Conservation (phyloP, 345 rosid genomes). For the Bruguiera gymnorhiza region DNA sequence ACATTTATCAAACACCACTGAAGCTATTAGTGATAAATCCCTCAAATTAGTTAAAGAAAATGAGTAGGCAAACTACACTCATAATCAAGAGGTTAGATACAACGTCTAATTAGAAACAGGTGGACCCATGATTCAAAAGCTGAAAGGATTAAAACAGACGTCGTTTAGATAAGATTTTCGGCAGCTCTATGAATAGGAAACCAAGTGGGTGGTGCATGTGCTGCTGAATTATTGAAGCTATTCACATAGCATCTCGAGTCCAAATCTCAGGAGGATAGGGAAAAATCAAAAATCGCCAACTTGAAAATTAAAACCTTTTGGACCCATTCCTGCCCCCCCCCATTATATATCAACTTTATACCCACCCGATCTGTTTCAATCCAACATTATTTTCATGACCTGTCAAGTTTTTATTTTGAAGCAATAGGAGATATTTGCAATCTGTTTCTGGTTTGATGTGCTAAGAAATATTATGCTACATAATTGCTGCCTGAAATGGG, state of each 20-base stretch:
- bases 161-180: slow-evolving; percentile 12
- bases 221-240: slow-evolving; percentile 22
- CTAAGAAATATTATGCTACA: not conserved
- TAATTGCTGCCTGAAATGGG: not conserved
- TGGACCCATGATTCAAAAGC: slow-evolving; percentile 12
- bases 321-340: slow-evolving; percentile 19
- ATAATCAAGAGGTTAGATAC: slow-evolving; percentile 8
- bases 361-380: slow-evolving; percentile 10
- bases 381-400: not conserved
- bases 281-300: slow-evolving; percentile 16
- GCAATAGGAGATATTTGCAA: not conserved
- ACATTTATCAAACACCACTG: not conserved
- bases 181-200: slow-evolving; percentile 13
- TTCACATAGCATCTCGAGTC: slow-evolving; percentile 23
- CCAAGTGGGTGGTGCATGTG: slow-evolving; percentile 33
- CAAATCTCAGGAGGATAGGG: slow-evolving; percentile 16
- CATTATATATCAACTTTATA: slow-evolving; percentile 17
- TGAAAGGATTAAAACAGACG: slow-evolving; percentile 17
- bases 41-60: not conserved
- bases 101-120: slow-evolving; percentile 18
- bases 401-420: not conserved
- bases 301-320: slow-evolving; percentile 9
- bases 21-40: not conserved
- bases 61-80: not conserved
- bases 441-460: not conserved